Evolutionary conservation across 169 alveolate species (phyloP).

Genomic region (Plasmodium gonderi): DNA sequence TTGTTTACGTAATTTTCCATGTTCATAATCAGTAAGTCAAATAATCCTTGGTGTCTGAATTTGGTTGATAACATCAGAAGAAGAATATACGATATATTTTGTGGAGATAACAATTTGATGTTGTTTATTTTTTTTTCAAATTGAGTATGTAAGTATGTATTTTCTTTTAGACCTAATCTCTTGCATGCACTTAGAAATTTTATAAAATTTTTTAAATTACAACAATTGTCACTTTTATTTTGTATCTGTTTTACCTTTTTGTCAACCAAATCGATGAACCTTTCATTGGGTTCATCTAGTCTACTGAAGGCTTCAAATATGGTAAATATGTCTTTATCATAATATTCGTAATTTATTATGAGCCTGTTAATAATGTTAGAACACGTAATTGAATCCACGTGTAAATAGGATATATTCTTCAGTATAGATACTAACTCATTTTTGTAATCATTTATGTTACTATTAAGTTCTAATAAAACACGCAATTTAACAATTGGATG

Average conservation of each 20-base stretch:
- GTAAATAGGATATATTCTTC: constrained; percentile 44
- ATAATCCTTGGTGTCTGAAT: constrained; percentile 6
- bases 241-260: constrained; percentile 36
- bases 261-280: background rate
- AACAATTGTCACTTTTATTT: background rate
- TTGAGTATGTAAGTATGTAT: constrained; percentile 54
- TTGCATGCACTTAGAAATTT: constrained; percentile 53
- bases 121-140: constrained; percentile 56
- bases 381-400: constrained; percentile 16
- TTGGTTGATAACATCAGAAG: constrained; percentile 26
- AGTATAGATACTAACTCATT: constrained; percentile 30
- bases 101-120: constrained; percentile 29
- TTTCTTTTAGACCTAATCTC: constrained; percentile 25
- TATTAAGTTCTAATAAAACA: constrained; percentile 6
- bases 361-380: constrained; percentile 26
- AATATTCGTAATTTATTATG: constrained; percentile 38
- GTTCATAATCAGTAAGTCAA: constrained; percentile 40
- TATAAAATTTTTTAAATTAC: constrained; percentile 47
- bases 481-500: constrained; percentile 58
- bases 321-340: constrained; percentile 43
- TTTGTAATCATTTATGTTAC: constrained; percentile 52
- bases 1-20: constrained; percentile 50
- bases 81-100: constrained; percentile 44
- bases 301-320: constrained; percentile 40
- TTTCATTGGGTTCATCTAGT: constrained; percentile 2